These are phyloP conservation scores for Pisolithus marmoratus DNA, from an alignment of 768 basidiomycete genomes.

Conservation along the genomic window DNA sequence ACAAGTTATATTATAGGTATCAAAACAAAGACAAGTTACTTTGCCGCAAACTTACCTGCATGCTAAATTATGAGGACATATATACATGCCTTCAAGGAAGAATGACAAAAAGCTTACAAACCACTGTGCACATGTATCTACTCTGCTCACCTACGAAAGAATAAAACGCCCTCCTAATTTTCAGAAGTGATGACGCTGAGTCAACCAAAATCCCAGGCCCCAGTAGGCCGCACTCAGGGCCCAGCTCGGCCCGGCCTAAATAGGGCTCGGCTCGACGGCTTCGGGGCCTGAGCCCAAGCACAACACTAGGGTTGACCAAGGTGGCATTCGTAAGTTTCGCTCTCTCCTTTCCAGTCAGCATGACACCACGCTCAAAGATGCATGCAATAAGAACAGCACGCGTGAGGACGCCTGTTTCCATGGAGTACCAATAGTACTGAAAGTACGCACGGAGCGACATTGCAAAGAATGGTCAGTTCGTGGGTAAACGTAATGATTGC, in stretches of 20 bases:
- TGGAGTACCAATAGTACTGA: slow-evolving; percentile 68
- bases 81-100: not conserved
- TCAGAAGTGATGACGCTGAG: not conserved
- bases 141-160: slow-evolving; percentile 41
- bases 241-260: no score
- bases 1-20: not conserved
- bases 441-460: not conserved
- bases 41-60: slow-evolving; percentile 26
- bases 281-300: no score
- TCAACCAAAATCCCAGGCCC: no score
- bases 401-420: slow-evolving; percentile 59
- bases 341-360: slow-evolving; percentile 60
- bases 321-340: slow-evolving; percentile 57
- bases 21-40: not conserved
- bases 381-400: slow-evolving; percentile 63
- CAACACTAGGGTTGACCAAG: slow-evolving; percentile 53
- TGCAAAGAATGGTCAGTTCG: not conserved
- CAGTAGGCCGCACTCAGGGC: no score
- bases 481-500: not conserved
- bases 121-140: slow-evolving; percentile 65
- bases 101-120: slow-evolving; percentile 42
- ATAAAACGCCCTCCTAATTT: not conserved
- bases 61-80: slow-evolving; percentile 25
- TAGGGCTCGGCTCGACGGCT: no score
- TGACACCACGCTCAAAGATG: slow-evolving; percentile 65